These are phyloP conservation scores for Cercis canadensis DNA, from an alignment of 306 rosid species.

Conservation along the genomic window DNA sequence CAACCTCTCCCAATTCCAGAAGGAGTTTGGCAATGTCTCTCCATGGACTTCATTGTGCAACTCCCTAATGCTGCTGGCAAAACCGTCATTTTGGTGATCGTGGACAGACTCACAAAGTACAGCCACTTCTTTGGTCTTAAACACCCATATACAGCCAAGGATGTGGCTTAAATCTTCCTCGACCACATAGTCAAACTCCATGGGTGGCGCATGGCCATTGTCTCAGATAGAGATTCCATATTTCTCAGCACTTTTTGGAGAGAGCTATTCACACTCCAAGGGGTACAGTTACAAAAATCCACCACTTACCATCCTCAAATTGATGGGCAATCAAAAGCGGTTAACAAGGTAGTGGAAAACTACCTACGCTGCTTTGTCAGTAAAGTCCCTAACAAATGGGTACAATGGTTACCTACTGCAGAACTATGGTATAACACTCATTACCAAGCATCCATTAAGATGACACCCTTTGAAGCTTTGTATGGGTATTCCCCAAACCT, in stretches of 20 bases:
- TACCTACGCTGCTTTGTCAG: neutral
- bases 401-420: neutral
- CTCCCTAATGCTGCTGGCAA: neutral
- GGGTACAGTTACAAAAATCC: too few relatives aligned
- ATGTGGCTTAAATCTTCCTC: neutral
- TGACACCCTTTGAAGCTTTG: neutral
- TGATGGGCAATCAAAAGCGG: neutral
- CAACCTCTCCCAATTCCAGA: neutral
- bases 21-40: too few relatives aligned
- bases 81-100: neutral
- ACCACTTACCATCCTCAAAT: too few relatives aligned
- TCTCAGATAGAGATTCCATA: too few relatives aligned
- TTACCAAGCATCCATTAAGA: neutral
- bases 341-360: neutral
- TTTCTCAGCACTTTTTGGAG: too few relatives aligned
- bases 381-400: neutral
- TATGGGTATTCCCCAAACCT: neutral
- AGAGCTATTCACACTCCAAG: too few relatives aligned
- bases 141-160: neutral
- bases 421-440: neutral
- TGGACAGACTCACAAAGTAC: neutral
- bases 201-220: too few relatives aligned
- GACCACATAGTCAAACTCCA: neutral
- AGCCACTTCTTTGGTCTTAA: neutral
- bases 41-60: neutral